These are phyloP conservation scores for Trichoderma arundinaceum DNA, from an alignment of 2,329 filamentous ascomycete genomes.

Conservation along the genomic window DNA sequence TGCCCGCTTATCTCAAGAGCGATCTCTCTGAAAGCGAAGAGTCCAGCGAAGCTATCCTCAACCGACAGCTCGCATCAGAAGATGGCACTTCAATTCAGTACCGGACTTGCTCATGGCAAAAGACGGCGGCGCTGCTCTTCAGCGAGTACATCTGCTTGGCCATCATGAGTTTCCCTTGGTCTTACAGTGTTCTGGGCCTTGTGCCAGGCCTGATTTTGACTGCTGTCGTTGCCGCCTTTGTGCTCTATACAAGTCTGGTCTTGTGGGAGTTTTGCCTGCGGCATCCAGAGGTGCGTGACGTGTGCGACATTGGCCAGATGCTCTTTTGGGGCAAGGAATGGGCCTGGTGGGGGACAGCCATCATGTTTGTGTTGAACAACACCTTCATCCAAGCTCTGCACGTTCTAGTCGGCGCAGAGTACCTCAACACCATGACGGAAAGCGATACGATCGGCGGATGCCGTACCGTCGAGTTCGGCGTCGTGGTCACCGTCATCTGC, in stretches of 20 bases:
- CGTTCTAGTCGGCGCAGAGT: slow-evolving; percentile 82
- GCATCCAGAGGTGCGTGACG: slow-evolving; percentile 88
- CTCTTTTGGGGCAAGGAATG: slow-evolving; percentile 85
- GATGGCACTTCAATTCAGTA: slow-evolving; percentile 84
- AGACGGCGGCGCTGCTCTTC: slow-evolving; percentile 89
- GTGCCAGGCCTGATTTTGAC: slow-evolving; percentile 86
- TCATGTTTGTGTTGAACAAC: slow-evolving; percentile 95
- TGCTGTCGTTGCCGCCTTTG: slow-evolving; percentile 74
- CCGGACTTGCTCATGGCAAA: slow-evolving; percentile 91
- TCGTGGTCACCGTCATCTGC: slow-evolving; percentile 75
- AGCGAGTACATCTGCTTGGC: slow-evolving; percentile 92
- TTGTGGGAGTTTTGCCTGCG: slow-evolving; percentile 86
- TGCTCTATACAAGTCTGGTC: slow-evolving; percentile 73
- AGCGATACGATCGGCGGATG: slow-evolving; percentile 64
- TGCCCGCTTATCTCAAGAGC: slow-evolving; percentile 46
- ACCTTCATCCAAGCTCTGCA: slow-evolving; percentile 87
- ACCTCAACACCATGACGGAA: slow-evolving; percentile 85
- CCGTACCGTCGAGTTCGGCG: slow-evolving; percentile 81
- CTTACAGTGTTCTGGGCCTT: slow-evolving; percentile 84
- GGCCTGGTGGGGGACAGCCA: slow-evolving; percentile 70
- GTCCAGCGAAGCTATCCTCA: slow-evolving; percentile 56
- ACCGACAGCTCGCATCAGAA: slow-evolving; percentile 76
- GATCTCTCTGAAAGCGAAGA: slow-evolving; percentile 50
- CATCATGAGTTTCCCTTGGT: slow-evolving; percentile 97
- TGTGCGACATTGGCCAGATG: slow-evolving; percentile 95